Conservation (phyloP, 345 rosid genomes). For the Gossypioides kirkii region DNA sequence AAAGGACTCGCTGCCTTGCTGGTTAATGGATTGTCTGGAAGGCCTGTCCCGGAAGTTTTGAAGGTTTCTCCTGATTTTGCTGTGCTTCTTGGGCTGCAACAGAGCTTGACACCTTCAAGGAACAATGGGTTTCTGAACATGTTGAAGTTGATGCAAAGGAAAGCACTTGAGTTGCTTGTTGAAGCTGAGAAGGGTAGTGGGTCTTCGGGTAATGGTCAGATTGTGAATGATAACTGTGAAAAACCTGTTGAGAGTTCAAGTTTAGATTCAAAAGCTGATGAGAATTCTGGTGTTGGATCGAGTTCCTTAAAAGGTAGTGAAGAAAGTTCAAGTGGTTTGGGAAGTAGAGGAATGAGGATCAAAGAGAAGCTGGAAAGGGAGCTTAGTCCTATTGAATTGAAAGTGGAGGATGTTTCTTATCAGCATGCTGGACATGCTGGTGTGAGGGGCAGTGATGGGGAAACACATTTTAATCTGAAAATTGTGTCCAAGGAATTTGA, state of each 20-base stretch:
- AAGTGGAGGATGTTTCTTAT: slow-evolving; percentile 83
- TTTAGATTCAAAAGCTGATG: slow-evolving; percentile 10
- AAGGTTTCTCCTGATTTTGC: slow-evolving; percentile 75
- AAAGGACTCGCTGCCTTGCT: slow-evolving; percentile 92
- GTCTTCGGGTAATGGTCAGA: slow-evolving; percentile 1
- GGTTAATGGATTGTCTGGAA: slow-evolving; percentile 76
- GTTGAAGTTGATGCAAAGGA: slow-evolving; percentile 89
- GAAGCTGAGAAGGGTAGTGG: slow-evolving; percentile 34
- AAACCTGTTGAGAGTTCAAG: slow-evolving; percentile 5
- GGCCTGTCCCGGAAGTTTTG: slow-evolving; percentile 64
- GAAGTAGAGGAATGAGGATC: slow-evolving; percentile 67
- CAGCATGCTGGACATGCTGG: slow-evolving; percentile 97
- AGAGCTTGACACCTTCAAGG: slow-evolving; percentile 80
- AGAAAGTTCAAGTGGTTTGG: slow-evolving; percentile 27
- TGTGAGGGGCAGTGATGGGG: slow-evolving; percentile 67
- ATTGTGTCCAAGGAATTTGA: slow-evolving; percentile 73
- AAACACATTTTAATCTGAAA: slow-evolving; percentile 83
- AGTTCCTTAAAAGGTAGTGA: slow-evolving; percentile 6
- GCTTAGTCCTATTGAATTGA: slow-evolving; percentile 59
- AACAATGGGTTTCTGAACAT: slow-evolving; percentile 91
- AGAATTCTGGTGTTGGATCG: slow-evolving; percentile 6
- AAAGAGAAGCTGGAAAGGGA: slow-evolving; percentile 64
- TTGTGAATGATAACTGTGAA: slow-evolving; percentile 8
- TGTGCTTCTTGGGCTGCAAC: slow-evolving; percentile 74
- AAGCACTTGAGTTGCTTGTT: slow-evolving; percentile 51